Conservation (phyloP, 768 basidiomycete genomes). For the Pisolithus sp. region DNA sequence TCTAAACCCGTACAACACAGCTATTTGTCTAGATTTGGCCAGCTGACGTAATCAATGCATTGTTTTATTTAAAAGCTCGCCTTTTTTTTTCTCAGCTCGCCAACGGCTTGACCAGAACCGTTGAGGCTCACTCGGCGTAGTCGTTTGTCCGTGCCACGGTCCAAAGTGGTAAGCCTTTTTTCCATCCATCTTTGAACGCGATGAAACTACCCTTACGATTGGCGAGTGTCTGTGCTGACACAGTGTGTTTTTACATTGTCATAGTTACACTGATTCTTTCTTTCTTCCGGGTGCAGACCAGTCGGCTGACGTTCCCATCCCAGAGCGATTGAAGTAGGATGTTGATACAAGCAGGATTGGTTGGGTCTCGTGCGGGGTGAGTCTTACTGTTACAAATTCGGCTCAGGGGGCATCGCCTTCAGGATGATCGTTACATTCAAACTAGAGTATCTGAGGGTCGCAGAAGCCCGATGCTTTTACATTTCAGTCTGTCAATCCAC, state of each 20-base stretch:
- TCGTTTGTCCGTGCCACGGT: not conserved
- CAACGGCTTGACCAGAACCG: not conserved
- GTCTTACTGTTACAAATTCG: constrained; percentile 2
- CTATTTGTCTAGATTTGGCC: not conserved
- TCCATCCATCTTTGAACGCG: constrained; percentile 17
- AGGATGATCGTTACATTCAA: constrained; percentile 71
- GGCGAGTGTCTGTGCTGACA: constrained; percentile 46
- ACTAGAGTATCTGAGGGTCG: constrained; percentile 90
- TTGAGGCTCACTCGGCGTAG: no score
- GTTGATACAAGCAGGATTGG: not conserved
- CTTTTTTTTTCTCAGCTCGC: not conserved
- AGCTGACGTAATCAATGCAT: not conserved
- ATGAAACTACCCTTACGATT: constrained; percentile 48
- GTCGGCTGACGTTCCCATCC: constrained; percentile 5
- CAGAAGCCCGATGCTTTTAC: constrained; percentile 61
- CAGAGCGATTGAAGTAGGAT: constrained; percentile 1
- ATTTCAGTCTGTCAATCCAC: constrained; percentile 53
- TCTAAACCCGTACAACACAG: no score
- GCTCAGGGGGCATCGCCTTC: constrained; percentile 8
- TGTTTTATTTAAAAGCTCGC: not conserved
- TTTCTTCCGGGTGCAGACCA: not conserved
- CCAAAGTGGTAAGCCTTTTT: not conserved
- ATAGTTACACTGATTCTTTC: constrained; percentile 87
- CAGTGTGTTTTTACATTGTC: constrained; percentile 62
- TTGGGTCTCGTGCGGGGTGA: constrained; percentile 6